Conservation (phyloP, 2,329 filamentous ascomycete species). For the Arthrinium phaeospermum region DNA sequence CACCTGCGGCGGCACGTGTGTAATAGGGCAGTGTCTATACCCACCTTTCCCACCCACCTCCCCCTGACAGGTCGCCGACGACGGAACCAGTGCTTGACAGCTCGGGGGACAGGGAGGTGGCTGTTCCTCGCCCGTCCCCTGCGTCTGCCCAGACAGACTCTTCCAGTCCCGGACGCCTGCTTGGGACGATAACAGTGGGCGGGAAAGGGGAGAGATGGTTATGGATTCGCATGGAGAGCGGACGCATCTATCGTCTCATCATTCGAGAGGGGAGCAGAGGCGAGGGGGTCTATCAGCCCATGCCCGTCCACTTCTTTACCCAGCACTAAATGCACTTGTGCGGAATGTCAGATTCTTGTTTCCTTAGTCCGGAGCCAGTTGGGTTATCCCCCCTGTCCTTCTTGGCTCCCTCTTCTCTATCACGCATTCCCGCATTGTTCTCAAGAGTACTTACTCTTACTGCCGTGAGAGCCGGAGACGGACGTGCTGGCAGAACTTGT, state of each 20-base stretch:
- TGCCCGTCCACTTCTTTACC: slow-evolving; percentile 3
- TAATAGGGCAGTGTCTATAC: not conserved
- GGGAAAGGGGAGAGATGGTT: not conserved
- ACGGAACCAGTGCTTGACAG: not conserved
- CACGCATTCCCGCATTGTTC: not conserved
- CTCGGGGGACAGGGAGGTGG: not conserved
- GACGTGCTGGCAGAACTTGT: not conserved
- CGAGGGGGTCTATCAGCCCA: not conserved
- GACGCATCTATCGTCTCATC: slow-evolving; percentile 6
- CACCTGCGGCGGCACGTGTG: not conserved
- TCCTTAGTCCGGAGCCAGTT: not conserved
- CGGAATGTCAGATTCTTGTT: slow-evolving; percentile 7
- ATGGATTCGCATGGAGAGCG: not conserved
- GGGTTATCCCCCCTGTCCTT: not conserved
- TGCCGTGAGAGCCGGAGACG: not conserved
- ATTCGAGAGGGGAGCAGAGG: not conserved
- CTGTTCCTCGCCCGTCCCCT: not conserved
- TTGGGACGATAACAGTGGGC: not conserved
- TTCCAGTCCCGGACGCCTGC: not conserved
- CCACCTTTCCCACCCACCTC: not conserved
- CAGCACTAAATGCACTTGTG: not conserved
- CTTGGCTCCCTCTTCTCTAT: not conserved
- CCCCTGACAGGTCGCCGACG: not conserved
- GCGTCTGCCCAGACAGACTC: not conserved
- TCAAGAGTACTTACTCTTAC: not conserved